These are phyloP conservation scores for Starmerella lactis-condensi DNA, from an alignment of 805 yeast species.

Conservation along the genomic window DNA sequence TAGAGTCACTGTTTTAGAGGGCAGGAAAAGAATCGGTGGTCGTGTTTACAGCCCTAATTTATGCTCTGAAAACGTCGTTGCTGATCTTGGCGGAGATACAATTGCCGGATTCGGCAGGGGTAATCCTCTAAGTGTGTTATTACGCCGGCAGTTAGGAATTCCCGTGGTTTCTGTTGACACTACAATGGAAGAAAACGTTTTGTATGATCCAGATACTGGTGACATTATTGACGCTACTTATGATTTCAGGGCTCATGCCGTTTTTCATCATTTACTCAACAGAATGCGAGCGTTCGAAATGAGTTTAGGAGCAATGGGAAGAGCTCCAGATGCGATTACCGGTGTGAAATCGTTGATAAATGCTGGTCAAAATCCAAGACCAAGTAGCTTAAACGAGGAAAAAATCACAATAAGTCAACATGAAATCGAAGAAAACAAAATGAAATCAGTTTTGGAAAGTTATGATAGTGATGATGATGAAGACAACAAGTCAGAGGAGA, in stretches of 20 bases:
- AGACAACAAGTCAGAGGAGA: constrained; percentile 15
- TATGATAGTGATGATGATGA: constrained; percentile 8
- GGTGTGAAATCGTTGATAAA: constrained; percentile 25
- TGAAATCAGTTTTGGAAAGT: background rate
- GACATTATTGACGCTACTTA: constrained; percentile 18
- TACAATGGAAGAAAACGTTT: constrained; percentile 14
- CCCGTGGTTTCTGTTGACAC: constrained; percentile 24
- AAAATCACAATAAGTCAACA: constrained; percentile 23
- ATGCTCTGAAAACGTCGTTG: constrained; percentile 14
- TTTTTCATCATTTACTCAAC: constrained; percentile 24
- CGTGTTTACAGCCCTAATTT: constrained; percentile 23
- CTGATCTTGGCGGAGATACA: constrained; percentile 27
- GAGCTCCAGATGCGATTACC: constrained; percentile 17
- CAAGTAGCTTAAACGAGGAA: constrained; percentile 20
- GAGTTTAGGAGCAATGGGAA: constrained; percentile 14
- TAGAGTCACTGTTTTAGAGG: constrained; percentile 25
- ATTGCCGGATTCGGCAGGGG: constrained; percentile 27
- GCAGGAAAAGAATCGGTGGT: constrained; percentile 27
- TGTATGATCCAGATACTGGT: constrained; percentile 23
- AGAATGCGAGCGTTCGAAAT: constrained; percentile 22
- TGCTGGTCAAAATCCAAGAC: constrained; percentile 25
- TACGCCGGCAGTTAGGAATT: constrained; percentile 26
- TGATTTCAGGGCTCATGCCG: constrained; percentile 21
- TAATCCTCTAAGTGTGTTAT: constrained; percentile 26
- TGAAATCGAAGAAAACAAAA: constrained; percentile 9